Conservation (phyloP, 805 yeast species). For the Lachancea lanzarotensis region DNA sequence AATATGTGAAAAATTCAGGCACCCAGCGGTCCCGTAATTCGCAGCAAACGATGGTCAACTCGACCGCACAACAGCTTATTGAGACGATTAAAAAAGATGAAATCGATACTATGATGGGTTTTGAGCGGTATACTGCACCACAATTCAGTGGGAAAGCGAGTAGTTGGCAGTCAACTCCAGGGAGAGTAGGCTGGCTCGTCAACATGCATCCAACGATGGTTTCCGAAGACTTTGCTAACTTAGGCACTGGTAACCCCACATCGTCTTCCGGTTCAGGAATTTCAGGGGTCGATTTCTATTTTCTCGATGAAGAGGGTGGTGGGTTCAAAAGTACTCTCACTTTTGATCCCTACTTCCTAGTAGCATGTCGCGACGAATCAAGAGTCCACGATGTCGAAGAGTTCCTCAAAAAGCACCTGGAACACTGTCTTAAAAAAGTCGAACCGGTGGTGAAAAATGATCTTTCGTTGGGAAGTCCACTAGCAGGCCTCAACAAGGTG, state of each 20-base stretch:
- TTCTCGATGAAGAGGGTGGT: constrained; percentile 94
- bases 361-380: constrained; percentile 46
- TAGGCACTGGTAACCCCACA: neutral
- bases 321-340: constrained; percentile 79
- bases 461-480: constrained; percentile 74
- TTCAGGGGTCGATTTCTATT: constrained; percentile 90
- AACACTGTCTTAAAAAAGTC: constrained; percentile 51
- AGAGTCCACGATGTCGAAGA: constrained; percentile 72
- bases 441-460: constrained; percentile 67
- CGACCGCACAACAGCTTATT: constrained; percentile 35
- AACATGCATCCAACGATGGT: constrained; percentile 88
- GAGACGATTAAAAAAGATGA: constrained; percentile 58
- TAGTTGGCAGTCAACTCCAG: constrained; percentile 19
- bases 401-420: constrained; percentile 60
- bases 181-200: constrained; percentile 72
- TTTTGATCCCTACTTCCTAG: constrained; percentile 81
- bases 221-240: constrained; percentile 37
- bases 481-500: constrained; percentile 63
- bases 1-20: constrained; percentile 36
- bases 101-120: constrained; percentile 82
- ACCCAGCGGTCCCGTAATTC: constrained; percentile 32
- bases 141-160: constrained; percentile 33
- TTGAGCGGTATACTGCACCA: constrained; percentile 71
- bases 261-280: constrained; percentile 41
- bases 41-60: constrained; percentile 30